A percentile compares a stretch with the other conserved stretches of the same genome.
phyloP scores from a whole-genome alignment of 2,329 filamentous ascomycete genomes.

The Ophiosphaerella herpotricha region DNA sequence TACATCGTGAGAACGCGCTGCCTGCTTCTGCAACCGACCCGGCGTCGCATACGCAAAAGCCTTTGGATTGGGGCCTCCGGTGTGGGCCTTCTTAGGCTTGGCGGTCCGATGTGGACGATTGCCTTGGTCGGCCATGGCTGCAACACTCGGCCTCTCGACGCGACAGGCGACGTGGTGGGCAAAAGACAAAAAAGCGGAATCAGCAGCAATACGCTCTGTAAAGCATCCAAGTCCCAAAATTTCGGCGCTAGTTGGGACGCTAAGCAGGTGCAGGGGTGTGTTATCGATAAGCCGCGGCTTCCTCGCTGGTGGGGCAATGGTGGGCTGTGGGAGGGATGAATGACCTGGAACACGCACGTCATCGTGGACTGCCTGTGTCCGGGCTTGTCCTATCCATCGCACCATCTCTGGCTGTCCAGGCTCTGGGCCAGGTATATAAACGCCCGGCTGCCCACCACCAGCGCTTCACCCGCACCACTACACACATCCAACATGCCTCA shows the following conservation, averaged over 20 bases:
- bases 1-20: conserved; percentile 74
- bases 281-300: conserved; percentile 41
- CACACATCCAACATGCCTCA: conserved; percentile 17
- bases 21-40: conserved; percentile 76
- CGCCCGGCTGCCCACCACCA: conserved; percentile 1
- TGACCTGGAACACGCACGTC: conserved; percentile 22
- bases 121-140: conserved; percentile 67
- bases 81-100: conserved; percentile 84
- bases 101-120: conserved; percentile 84
- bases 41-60: conserved; percentile 85
- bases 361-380: conserved; percentile 28
- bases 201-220: conserved; percentile 3
- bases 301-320: conserved; percentile 19
- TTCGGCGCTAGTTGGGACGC: conserved; percentile 37
- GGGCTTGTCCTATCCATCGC: conserved; percentile 22
- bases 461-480: not conserved
- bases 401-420: conserved; percentile 7
- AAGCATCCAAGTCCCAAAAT: conserved; percentile 29
- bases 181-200: conserved; percentile 2
- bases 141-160: not conserved
- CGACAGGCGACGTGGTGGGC: not conserved
- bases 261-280: conserved; percentile 30
- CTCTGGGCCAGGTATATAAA: conserved; percentile 27
- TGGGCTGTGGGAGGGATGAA: not conserved
- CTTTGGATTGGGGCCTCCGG: conserved; percentile 79